Base-by-base conservation (phyloP, 352 stramenopile species). In the Peronosclerospora sorghi region DNA sequence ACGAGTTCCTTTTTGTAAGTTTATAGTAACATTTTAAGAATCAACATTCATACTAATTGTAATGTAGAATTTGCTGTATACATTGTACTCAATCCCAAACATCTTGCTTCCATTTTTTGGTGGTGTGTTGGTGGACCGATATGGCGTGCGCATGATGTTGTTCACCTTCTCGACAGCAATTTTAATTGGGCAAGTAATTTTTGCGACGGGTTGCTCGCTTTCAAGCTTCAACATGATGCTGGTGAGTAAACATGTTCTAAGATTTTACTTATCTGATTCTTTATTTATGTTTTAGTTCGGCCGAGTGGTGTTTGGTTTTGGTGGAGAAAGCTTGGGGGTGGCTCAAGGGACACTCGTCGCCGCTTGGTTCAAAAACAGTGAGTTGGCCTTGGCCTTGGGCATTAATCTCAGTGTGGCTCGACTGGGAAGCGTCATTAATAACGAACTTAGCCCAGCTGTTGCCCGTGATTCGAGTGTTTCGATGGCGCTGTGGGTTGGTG, bases 1-100 rank as follows among this genome's bases (percentile, higher is more conserved):
- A 78, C 54, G 78, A 90, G 65, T 86, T 86, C 32, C 68, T 87
- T 45, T 86, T 86, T 42, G 78, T 90, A 59, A 24, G 60, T 65
- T 51, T 6, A 2, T 26, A 8, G 18, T 18, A 15, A 34, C n/a
- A 40, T 0, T 41, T 27, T 29, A 17, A 20, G 5, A 17, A 29
- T 20, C 15, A 7, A 40, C 10, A 28, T 2, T 45, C 0, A 36
- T 8, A 3, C 5, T 46, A n/a, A n/a, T n/a, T n/a, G n/a, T n/a
- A n/a, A n/a, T 51, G 1, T 78, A 95, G 77, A 95, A 94, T 47
- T 52, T 96, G 42, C 62, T 97, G 26, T 97, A 97, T 63, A 96
- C 84, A 15, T 52, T 96, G 35, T 96, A 96, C 61, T 95, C 80
- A 29, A 73, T 95, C 38, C 88, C 88, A 10, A 97, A 96, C 52